Conservation (phyloP, 805 yeast genomes). For the Komagataella pastoris region DNA sequence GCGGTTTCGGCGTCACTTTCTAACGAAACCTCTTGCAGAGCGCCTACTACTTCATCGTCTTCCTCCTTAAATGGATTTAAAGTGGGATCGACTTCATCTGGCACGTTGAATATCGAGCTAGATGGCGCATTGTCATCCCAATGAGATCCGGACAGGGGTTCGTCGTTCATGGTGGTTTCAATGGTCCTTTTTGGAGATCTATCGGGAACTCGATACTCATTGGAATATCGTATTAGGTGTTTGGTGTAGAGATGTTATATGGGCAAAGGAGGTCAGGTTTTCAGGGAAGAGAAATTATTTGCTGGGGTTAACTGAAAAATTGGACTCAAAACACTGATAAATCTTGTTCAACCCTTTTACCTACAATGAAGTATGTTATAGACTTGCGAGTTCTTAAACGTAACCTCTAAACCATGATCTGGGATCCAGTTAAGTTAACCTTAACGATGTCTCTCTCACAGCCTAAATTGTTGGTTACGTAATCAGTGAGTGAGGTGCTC, state of each 20-base stretch:
- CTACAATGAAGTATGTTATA: too few relatives aligned
- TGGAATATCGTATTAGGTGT: neutral
- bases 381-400: too few relatives aligned
- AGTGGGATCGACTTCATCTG: neutral
- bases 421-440: too few relatives aligned
- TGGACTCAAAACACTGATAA: too few relatives aligned
- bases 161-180: neutral
- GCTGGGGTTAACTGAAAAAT: too few relatives aligned
- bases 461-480: neutral
- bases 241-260: neutral
- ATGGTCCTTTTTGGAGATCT: neutral
- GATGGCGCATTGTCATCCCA: neutral
- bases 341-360: too few relatives aligned
- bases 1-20: neutral
- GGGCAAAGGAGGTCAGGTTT: neutral
- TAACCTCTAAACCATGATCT: too few relatives aligned
- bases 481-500: neutral
- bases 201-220: neutral
- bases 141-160: neutral
- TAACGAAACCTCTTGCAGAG: neutral
- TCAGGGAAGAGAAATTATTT: too few relatives aligned
- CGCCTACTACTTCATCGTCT: neutral
- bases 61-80: neutral
- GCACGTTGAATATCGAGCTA: neutral
- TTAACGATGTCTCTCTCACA: neutral